Percentiles rank a stretch among this genome's conserved stretches.
Evolutionary conservation across 352 stramenopile species (phyloP).

Genomic region (Halophytophthora polymorphica): DNA sequence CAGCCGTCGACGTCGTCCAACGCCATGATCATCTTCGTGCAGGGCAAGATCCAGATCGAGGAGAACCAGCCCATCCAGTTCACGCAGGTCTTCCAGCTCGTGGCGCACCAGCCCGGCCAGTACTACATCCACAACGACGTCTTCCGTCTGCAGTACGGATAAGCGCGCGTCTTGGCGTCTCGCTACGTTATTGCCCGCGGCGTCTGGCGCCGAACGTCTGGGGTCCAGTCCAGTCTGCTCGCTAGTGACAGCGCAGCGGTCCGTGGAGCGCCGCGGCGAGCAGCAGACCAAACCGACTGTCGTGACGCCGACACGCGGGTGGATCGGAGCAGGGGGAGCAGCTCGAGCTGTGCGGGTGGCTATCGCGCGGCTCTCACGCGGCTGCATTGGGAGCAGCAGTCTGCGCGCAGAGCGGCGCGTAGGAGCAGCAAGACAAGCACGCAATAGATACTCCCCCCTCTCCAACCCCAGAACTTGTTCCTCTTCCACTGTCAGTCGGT

Average conservation of each 20-base stretch:
- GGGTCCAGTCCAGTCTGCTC: too few relatives aligned
- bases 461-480: conserved; percentile 1
- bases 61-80: conserved; percentile 95
- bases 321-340: too few relatives aligned
- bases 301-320: too few relatives aligned
- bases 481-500: neutral
- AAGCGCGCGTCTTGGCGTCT: too few relatives aligned
- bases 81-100: conserved; percentile 96
- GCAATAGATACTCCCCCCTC: conserved; percentile 34
- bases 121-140: conserved; percentile 99
- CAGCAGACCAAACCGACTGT: too few relatives aligned
- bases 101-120: conserved; percentile 87
- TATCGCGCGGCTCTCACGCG: too few relatives aligned
- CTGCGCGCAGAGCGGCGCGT: conserved; percentile 12
- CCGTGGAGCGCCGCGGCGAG: too few relatives aligned
- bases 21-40: conserved; percentile 96
- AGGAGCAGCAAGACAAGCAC: conserved; percentile 19
- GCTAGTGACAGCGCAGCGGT: too few relatives aligned
- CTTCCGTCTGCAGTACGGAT: conserved; percentile 97
- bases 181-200: too few relatives aligned
- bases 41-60: conserved; percentile 92
- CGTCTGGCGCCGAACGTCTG: too few relatives aligned
- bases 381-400: conserved; percentile 21
- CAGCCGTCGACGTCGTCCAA: conserved; percentile 89
- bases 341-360: too few relatives aligned